Percentiles rank a stretch among this genome's conserved stretches.
These are phyloP conservation scores for Psilocybe sp. DNA, from an alignment of 768 basidiomycete species.

Conservation along the genomic window DNA sequence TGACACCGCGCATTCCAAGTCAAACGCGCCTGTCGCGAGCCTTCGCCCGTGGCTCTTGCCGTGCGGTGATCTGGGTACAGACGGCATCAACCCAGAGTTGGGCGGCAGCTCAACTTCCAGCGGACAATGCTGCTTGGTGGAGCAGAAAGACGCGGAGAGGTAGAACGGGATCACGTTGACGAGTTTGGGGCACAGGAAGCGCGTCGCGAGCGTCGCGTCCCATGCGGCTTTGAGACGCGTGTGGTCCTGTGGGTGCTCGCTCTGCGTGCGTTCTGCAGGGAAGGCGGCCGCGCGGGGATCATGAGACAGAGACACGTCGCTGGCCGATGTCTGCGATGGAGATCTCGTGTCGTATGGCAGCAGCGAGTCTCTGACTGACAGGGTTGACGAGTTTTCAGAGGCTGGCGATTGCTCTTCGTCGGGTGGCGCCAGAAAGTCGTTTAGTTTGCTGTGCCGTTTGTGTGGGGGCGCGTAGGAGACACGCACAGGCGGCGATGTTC, in stretches of 20 bases:
- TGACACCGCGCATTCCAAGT: no score
- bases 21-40: neutral
- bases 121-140: conserved; percentile 47
- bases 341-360: no score
- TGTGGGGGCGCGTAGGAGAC: conserved; percentile 12
- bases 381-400: no score
- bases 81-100: conserved; percentile 28
- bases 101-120: conserved; percentile 55
- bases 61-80: conserved; percentile 12
- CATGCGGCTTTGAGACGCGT: conserved; percentile 58
- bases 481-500: conserved; percentile 15
- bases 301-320: neutral
- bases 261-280: conserved; percentile 6
- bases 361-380: no score
- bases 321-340: neutral
- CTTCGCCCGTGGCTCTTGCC: conserved; percentile 26
- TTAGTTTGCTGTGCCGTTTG: neutral
- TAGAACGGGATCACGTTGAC: conserved; percentile 67
- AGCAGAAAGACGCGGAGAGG: conserved; percentile 53
- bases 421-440: no score
- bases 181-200: conserved; percentile 53
- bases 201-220: conserved; percentile 61
- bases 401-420: no score
- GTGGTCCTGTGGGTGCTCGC: conserved; percentile 57
- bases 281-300: conserved; percentile 2